Conservation (phyloP, 306 rosid species). For the Amphicarpaea edgeworthii region DNA sequence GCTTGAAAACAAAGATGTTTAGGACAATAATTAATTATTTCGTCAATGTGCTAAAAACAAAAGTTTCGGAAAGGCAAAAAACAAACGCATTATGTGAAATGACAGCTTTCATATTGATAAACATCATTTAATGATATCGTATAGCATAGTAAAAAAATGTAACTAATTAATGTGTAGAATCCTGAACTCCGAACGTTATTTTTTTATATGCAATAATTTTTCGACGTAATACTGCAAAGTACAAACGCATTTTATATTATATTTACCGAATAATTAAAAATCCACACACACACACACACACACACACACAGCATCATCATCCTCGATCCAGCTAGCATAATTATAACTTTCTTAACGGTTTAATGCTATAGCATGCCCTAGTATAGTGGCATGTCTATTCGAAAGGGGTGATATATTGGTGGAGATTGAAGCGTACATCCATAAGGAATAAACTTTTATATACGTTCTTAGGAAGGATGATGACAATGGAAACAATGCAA, state of each 20-base stretch:
- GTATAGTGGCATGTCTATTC: conserved; percentile 46
- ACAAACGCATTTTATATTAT: not conserved
- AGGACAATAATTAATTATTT: conserved; percentile 29
- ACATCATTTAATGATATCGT: not conserved
- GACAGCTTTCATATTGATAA: conserved; percentile 38
- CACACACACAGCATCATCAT: not conserved
- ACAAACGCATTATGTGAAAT: conserved; percentile 50
- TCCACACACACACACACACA: not conserved
- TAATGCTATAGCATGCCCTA: conserved; percentile 25
- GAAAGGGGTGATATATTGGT: conserved; percentile 41
- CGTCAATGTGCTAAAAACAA: conserved; percentile 50
- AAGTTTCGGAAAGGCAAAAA: conserved; percentile 47
- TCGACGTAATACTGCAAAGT: not conserved
- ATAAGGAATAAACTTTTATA: conserved; percentile 41
- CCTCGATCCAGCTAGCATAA: conserved; percentile 1
- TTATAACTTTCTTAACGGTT: conserved; percentile 18
- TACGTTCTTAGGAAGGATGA: conserved; percentile 50
- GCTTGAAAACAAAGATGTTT: conserved; percentile 35
- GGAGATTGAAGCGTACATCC: conserved; percentile 50
- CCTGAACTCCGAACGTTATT: not conserved
- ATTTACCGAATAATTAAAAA: not conserved
- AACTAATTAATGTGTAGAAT: not conserved
- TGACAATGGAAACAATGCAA: conserved; percentile 40
- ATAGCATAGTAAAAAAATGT: not conserved
- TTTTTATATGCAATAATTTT: not conserved